Evolutionary conservation across 495 filamentous ascomycete species (phyloP).

Genomic region (Chlorociboria aeruginascens): DNA sequence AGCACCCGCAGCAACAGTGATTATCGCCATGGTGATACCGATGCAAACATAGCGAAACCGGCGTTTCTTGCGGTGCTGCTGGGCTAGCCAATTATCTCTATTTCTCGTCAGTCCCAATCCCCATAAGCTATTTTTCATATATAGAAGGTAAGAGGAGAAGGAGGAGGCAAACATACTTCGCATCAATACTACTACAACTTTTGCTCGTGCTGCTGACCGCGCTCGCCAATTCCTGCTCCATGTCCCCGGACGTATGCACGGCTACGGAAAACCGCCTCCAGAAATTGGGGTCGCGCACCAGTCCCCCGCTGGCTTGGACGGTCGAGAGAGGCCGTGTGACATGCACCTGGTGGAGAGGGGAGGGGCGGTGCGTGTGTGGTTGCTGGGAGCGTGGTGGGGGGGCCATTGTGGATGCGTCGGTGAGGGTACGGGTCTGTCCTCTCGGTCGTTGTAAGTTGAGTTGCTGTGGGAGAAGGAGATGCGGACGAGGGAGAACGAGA

Average conservation of each 20-base stretch:
- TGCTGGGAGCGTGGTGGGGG: slow-evolving; percentile 3
- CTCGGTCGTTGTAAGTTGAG: too few relatives aligned
- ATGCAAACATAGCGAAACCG: slow-evolving; percentile 8
- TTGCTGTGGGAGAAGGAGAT: not conserved
- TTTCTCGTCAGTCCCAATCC: not conserved
- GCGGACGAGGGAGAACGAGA: too few relatives aligned
- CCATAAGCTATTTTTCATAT: not conserved
- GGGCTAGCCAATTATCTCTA: slow-evolving; percentile 15
- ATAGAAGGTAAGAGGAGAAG: not conserved
- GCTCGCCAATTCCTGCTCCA: not conserved
- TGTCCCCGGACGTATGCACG: slow-evolving; percentile 19
- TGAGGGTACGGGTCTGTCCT: too few relatives aligned
- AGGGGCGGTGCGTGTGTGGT: slow-evolving; percentile 9
- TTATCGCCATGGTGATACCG: slow-evolving; percentile 6
- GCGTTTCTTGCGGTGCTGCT: slow-evolving; percentile 17
- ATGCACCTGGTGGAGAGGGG: slow-evolving; percentile 18
- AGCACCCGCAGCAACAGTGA: slow-evolving; percentile 3
- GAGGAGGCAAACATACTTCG: slow-evolving; percentile 5
- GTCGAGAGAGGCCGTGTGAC: slow-evolving; percentile 9
- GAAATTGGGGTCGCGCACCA: slow-evolving; percentile 47
- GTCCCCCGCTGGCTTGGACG: slow-evolving; percentile 23
- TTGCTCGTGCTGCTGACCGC: too few relatives aligned
- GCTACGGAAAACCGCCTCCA: slow-evolving; percentile 34
- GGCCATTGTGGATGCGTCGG: too few relatives aligned
- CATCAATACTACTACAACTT: slow-evolving; percentile 6